Evolutionary conservation across 1,139 yeast species (phyloP), one percentile per base, ranked within the genome.

Genomic region (Arxiozyma telluris): DNA sequence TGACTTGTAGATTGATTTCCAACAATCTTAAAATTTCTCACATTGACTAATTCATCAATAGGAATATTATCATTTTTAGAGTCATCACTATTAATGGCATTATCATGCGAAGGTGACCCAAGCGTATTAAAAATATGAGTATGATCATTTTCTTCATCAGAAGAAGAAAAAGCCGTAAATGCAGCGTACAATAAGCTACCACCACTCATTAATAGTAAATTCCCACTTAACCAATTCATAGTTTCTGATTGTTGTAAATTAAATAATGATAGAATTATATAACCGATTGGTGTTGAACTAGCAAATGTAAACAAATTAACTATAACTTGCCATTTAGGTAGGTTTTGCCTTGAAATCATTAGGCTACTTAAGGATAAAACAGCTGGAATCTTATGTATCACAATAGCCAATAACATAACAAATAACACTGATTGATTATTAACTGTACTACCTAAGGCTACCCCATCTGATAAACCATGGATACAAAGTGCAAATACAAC

Each of bases 361-460:
- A 69, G 48, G 48, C 69, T 62, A 2, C 80, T 69, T 48, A 83
- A 71, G 49, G 87, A 83, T 59, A 83, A 77, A 1, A 83, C 76
- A 0, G 87, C 82, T 0, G 89, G 89, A 17, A 83, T 66, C 60
- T 83, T 83, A 66, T 83, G 88, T 20, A 82, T 69, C 20, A 81
- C 74, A 18, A 83, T 78, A 21, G 84, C 81, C n/a, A 76, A 56
- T 53, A 76, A 71, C 57, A 80, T 72, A 5, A 80, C 64, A 15
- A 80, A 61, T 27, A 76, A 73, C 47, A 82, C 64, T 0, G 77
- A 66, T 3, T 73, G 69, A 48, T 74, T 71, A 4, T 75, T 72
- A 1, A 77, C 72, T 0, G 84, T 72, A 0, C 83, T 76, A 0
- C 87, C 86, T 47, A 83, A 68, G 0, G 85, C 79, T n/a, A 83